phyloP scores from a whole-genome alignment of 2,329 filamentous ascomycete genomes.

The Blastomyces parvus region DNA sequence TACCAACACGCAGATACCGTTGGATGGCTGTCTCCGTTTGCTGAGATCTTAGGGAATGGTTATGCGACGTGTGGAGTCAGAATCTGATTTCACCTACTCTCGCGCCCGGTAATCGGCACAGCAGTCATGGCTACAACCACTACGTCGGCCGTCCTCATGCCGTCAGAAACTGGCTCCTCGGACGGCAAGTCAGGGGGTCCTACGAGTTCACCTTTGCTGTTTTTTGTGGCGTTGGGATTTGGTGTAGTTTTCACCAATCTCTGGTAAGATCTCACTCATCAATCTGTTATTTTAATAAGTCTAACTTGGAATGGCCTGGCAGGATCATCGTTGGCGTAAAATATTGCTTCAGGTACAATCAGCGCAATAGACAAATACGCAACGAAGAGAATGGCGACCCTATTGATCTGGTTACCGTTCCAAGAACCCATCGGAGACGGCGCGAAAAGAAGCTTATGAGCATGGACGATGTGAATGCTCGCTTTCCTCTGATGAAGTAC shows the following conservation, averaged over 20 bases:
- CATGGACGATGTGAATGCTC: constrained; percentile 97
- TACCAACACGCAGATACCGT: not conserved
- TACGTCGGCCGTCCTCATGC: not conserved
- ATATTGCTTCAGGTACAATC: constrained; percentile 98
- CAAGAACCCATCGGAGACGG: constrained; percentile 71
- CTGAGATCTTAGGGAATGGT: constrained; percentile 1
- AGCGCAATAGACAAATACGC: constrained; percentile 72
- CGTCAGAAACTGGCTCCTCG: not conserved
- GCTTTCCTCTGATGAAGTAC: constrained; percentile 93
- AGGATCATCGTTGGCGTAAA: constrained; percentile 99
- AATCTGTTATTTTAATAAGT: not conserved
- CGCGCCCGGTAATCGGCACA: not conserved
- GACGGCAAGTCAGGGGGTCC: constrained; percentile 32
- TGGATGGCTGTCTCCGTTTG: not conserved
- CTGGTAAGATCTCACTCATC: constrained; percentile 58
- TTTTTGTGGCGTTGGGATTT: constrained; percentile 93
- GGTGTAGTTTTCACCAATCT: constrained; percentile 98
- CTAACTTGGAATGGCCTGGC: constrained; percentile 12
- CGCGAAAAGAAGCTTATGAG: constrained; percentile 98
- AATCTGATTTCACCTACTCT: not conserved
- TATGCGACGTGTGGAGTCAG: not conserved
- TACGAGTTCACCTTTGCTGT: constrained; percentile 67
- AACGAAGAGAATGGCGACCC: constrained; percentile 73
- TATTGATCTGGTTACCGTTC: constrained; percentile 79
- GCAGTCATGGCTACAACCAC: not conserved